A percentile compares a stretch with the other conserved stretches of the same genome.
Conservation (phyloP, 139 green algal genomes). For the Chlorella sp. region DNA sequence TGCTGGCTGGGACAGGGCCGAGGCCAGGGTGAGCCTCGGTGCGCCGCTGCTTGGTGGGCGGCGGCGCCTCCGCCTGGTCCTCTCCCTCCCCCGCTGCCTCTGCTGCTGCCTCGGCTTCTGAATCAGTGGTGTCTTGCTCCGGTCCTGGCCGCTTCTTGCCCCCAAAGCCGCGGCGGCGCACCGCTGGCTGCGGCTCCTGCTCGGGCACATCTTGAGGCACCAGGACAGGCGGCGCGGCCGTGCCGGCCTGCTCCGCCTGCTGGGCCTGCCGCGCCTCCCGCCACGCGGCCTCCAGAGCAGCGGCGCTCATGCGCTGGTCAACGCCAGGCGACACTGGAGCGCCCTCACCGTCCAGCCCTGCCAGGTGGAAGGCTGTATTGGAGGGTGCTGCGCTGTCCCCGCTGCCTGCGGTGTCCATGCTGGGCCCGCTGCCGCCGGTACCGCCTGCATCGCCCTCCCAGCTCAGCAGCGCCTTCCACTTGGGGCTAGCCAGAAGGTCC, state of each 20-base stretch:
- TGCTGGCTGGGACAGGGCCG: too few relatives aligned
- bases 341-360: neutral
- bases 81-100: neutral
- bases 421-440: neutral
- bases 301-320: neutral
- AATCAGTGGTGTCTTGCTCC: neutral
- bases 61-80: neutral
- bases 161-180: neutral
- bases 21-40: too few relatives aligned
- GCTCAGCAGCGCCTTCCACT: slow-evolving; percentile 22
- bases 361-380: neutral
- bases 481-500: slow-evolving; percentile 22
- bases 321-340: neutral
- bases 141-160: neutral
- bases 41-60: slow-evolving; percentile 12
- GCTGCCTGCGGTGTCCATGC: neutral
- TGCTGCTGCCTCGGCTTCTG: neutral
- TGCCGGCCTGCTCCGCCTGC: neutral
- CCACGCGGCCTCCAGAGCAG: neutral
- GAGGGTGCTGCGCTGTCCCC: neutral
- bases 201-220: neutral
- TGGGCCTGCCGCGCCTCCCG: neutral
- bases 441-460: neutral
- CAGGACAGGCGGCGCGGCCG: neutral
- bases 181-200: neutral